Conservation (phyloP, 805 yeast species). For the Pichia kluyveri region DNA sequence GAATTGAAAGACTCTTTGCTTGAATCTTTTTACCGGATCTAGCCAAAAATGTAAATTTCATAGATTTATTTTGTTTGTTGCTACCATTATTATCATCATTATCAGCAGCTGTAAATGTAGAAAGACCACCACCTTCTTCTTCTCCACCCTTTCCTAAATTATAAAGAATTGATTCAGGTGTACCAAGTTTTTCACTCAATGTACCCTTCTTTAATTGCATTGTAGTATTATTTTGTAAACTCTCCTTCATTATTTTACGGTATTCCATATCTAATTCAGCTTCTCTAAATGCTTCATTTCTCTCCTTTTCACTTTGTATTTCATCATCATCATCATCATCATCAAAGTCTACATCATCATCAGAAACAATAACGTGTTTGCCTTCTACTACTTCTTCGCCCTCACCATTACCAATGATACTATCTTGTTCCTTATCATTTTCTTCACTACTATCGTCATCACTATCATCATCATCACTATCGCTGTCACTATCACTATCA, state of each 20-base stretch:
- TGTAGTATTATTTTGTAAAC: slow-evolving; percentile 26
- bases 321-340: slow-evolving; percentile 6
- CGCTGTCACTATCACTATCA: slow-evolving; percentile 12
- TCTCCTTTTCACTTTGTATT: slow-evolving; percentile 20
- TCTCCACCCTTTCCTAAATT: slow-evolving; percentile 17
- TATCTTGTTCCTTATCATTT: slow-evolving; percentile 22
- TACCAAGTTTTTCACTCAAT: slow-evolving; percentile 20
- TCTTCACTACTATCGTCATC: slow-evolving; percentile 26
- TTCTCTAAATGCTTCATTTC: slow-evolving; percentile 19
- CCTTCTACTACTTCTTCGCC: slow-evolving; percentile 12
- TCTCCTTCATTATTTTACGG: slow-evolving; percentile 27
- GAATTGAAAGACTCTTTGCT: slow-evolving; percentile 40
- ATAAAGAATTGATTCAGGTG: slow-evolving; percentile 23
- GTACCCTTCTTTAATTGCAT: background rate
- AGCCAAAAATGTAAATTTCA: slow-evolving; percentile 43
- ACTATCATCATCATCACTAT: slow-evolving; percentile 19
- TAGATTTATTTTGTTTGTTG: background rate
- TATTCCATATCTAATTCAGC: slow-evolving; percentile 45
- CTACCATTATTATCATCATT: too few relatives aligned
- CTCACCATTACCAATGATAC: slow-evolving; percentile 12
- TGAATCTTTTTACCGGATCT: slow-evolving; percentile 40
- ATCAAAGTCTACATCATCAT: slow-evolving; percentile 24
- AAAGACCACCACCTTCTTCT: background rate
- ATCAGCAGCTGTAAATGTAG: too few relatives aligned
- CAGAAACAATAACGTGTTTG: slow-evolving; percentile 16